Evolutionary conservation across 495 filamentous ascomycete species (phyloP).

Genomic region (Aspergillus avenaceus): DNA sequence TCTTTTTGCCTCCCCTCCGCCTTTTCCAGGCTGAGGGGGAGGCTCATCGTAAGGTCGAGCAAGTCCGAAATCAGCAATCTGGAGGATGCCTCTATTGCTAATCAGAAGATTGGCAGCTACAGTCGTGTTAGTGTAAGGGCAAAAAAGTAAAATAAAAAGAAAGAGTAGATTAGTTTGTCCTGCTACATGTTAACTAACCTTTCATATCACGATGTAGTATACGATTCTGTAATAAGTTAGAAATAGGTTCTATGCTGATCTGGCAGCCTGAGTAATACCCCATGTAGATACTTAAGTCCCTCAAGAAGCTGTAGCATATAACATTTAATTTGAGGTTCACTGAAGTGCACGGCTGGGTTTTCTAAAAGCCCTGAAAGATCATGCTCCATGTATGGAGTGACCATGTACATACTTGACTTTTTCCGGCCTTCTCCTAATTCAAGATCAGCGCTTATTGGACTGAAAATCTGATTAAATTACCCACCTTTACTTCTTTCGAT

Average conservation of each 20-base stretch:
- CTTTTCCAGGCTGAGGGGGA: constrained; percentile 70
- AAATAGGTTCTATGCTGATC: not conserved
- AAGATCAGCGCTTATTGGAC: constrained; percentile 6
- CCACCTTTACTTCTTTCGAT: constrained; percentile 72
- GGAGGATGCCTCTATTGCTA: constrained; percentile 87
- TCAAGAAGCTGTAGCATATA: constrained; percentile 94
- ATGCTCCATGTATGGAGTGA: constrained; percentile 98
- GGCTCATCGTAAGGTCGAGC: constrained; percentile 90
- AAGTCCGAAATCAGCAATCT: constrained; percentile 96
- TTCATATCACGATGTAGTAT: constrained; percentile 99
- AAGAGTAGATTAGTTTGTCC: too few relatives aligned
- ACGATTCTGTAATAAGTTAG: constrained; percentile 48
- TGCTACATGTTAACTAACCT: too few relatives aligned
- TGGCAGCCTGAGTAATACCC: constrained; percentile 35
- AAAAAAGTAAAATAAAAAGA: too few relatives aligned
- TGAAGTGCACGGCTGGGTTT: constrained; percentile 84
- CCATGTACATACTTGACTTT: constrained; percentile 94
- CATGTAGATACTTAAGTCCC: constrained; percentile 84
- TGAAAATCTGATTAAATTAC: not conserved
- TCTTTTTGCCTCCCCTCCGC: constrained; percentile 77
- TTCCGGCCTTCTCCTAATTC: constrained; percentile 66
- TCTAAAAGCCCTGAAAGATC: constrained; percentile 94
- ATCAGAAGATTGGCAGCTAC: constrained; percentile 92
- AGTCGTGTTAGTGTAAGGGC: constrained; percentile 10
- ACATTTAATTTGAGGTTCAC: constrained; percentile 90